Conservation (phyloP, 1,284 basidiomycete species). For the Rhodotorula sp. region DNA sequence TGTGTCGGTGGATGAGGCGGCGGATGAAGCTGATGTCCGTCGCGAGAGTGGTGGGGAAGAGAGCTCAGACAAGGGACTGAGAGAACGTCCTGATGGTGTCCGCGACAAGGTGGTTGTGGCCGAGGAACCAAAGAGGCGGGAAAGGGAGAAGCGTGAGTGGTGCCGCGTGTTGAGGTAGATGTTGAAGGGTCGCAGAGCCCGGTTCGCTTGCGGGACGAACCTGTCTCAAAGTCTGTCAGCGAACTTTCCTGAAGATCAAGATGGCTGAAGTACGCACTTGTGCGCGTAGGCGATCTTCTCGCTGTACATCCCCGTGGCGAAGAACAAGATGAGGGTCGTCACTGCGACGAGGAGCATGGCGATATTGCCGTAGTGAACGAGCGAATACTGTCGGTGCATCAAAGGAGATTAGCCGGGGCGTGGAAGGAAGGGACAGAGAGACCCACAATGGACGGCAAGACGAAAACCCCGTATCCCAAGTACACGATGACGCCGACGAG, state of each 20-base stretch:
- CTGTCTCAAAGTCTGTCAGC: conserved; percentile 52
- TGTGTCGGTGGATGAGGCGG: conserved; percentile 7
- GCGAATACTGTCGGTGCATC: conserved; percentile 46
- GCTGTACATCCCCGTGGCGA: conserved; percentile 91
- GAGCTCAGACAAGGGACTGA: conserved; percentile 2
- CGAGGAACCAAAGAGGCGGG: conserved; percentile 12
- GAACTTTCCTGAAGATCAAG: neutral
- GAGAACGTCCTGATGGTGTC: conserved; percentile 17
- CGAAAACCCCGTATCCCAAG: conserved; percentile 68
- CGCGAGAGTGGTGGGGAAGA: conserved; percentile 17
- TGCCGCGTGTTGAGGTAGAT: conserved; percentile 89
- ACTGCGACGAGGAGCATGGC: conserved; percentile 78
- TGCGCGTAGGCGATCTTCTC: conserved; percentile 97
- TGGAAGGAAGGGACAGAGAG: neutral
- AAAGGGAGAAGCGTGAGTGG: conserved; percentile 51
- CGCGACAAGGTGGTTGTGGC: conserved; percentile 57
- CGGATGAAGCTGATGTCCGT: conserved; percentile 11
- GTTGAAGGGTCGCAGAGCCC: conserved; percentile 84
- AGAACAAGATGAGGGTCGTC: conserved; percentile 90
- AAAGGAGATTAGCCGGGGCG: neutral
- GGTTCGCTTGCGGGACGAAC: conserved; percentile 95
- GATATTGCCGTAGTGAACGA: conserved; percentile 64
- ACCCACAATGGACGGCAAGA: conserved; percentile 61
- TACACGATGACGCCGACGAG: conserved; percentile 67
- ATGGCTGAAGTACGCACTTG: conserved; percentile 60